A percentile compares a stretch with the other conserved stretches of the same genome.
Evolutionary conservation across 257 asterid genomes (phyloP).

Genomic region (Primulina huaijiensis): DNA sequence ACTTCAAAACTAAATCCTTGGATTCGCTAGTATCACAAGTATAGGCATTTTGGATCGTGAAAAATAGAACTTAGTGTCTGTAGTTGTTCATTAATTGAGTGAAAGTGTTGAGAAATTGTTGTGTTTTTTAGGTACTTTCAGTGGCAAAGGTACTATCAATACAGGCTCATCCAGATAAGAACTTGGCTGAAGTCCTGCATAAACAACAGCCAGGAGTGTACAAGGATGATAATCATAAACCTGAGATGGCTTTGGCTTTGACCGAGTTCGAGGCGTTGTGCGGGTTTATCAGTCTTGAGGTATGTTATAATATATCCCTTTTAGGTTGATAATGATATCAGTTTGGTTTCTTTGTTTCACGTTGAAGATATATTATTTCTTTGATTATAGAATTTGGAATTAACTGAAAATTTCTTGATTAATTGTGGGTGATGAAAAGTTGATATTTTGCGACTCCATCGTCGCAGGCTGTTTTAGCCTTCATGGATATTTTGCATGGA

Average conservation of each 20-base stretch:
- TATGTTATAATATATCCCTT: constrained; percentile 27
- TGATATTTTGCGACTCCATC: background rate
- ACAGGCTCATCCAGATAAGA: constrained; percentile 97
- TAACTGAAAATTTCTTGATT: background rate
- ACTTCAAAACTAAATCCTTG: background rate
- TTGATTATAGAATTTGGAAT: constrained; percentile 4
- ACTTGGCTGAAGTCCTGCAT: constrained; percentile 67
- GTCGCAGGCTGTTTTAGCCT: background rate
- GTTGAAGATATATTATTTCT: constrained; percentile 5
- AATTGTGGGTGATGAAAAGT: background rate
- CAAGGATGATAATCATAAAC: constrained; percentile 95
- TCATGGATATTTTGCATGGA: background rate
- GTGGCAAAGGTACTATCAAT: constrained; percentile 84
- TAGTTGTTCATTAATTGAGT: background rate
- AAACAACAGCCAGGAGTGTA: constrained; percentile 61
- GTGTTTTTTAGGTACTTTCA: constrained; percentile 67
- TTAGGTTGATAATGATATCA: background rate
- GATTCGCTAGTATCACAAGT: background rate
- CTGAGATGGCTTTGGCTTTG: constrained; percentile 95
- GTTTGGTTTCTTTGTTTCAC: constrained; percentile 3
- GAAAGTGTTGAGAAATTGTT: background rate
- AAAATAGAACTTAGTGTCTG: background rate
- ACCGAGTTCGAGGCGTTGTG: constrained; percentile 84
- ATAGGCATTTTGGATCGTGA: background rate
- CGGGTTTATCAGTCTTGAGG: constrained; percentile 77